Evolutionary conservation across 169 alveolate species (phyloP).

Genomic region (Amoebophrya sp.): DNA sequence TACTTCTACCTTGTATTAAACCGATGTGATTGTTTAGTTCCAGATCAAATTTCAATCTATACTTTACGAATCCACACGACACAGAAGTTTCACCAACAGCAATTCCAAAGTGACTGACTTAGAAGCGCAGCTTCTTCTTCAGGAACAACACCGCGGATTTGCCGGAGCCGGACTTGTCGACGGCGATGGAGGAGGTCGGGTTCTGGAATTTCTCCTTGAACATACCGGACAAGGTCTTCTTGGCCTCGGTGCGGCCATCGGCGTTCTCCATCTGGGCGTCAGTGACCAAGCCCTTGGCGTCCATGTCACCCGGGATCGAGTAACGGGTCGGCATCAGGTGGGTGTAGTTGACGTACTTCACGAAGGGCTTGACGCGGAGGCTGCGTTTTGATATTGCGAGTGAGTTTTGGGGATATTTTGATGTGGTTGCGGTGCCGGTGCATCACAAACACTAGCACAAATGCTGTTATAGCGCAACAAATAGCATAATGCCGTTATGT

Average conservation of each 20-base stretch:
- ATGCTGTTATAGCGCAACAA: too few relatives aligned
- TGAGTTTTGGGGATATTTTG: too few relatives aligned
- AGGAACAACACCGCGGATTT: conserved; percentile 49
- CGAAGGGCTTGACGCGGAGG: conserved; percentile 86
- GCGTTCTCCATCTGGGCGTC: conserved; percentile 43
- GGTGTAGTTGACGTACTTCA: conserved; percentile 91
- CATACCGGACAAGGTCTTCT: conserved; percentile 44
- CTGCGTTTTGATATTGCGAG: too few relatives aligned
- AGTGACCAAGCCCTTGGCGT: conserved; percentile 48
- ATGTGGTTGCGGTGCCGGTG: too few relatives aligned
- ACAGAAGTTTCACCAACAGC: too few relatives aligned
- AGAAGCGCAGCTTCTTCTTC: conserved; percentile 54
- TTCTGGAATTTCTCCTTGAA: conserved; percentile 52
- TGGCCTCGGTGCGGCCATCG: conserved; percentile 46
- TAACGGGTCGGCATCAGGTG: conserved; percentile 98
- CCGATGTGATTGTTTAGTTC: too few relatives aligned
- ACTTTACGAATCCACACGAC: too few relatives aligned
- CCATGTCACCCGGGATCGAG: conserved; percentile 44
- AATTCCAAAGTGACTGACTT: too few relatives aligned
- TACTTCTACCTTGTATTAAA: too few relatives aligned
- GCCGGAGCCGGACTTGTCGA: conserved; percentile 49
- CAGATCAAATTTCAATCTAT: too few relatives aligned
- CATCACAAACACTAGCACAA: too few relatives aligned
- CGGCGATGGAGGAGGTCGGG: conserved; percentile 45
- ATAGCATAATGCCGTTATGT: too few relatives aligned